Conservation (phyloP, 805 yeast genomes). For the Candida cerambycidarum region DNA sequence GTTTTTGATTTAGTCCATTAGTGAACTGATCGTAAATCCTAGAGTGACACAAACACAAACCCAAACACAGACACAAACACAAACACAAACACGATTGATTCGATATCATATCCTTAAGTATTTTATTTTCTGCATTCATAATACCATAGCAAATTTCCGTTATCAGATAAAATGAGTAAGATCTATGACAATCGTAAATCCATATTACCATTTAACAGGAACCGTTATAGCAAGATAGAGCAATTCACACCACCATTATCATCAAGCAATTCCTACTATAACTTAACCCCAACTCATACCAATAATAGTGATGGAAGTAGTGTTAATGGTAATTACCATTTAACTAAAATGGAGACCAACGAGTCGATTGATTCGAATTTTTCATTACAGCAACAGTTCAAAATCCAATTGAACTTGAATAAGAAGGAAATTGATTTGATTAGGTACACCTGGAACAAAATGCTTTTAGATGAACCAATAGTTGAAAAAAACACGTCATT, state of each 20-base stretch:
- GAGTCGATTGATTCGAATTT: constrained; percentile 23
- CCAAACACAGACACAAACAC: background rate
- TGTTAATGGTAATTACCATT: constrained; percentile 19
- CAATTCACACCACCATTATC: constrained; percentile 1
- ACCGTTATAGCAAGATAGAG: background rate
- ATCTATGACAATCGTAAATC: constrained; percentile 3
- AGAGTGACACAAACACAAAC: background rate
- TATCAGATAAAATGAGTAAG: no score
- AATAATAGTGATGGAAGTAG: constrained; percentile 8
- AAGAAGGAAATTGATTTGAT: constrained; percentile 44
- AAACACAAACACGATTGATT: background rate
- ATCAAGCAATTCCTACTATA: constrained; percentile 10
- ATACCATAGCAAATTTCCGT: no score
- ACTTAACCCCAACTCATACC: constrained; percentile 13
- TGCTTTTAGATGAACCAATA: constrained; percentile 38
- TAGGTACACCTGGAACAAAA: constrained; percentile 48
- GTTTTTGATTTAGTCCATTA: no score
- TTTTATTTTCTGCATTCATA: no score
- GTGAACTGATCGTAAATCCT: no score
- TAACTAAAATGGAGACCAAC: constrained; percentile 24
- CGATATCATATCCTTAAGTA: no score
- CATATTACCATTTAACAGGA: constrained; percentile 2
- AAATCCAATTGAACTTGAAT: constrained; percentile 21
- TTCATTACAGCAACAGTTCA: constrained; percentile 16
- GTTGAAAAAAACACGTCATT: constrained; percentile 16